These are phyloP conservation scores for Misopates orontium DNA, from an alignment of 257 asterid genomes.

Conservation along the genomic window DNA sequence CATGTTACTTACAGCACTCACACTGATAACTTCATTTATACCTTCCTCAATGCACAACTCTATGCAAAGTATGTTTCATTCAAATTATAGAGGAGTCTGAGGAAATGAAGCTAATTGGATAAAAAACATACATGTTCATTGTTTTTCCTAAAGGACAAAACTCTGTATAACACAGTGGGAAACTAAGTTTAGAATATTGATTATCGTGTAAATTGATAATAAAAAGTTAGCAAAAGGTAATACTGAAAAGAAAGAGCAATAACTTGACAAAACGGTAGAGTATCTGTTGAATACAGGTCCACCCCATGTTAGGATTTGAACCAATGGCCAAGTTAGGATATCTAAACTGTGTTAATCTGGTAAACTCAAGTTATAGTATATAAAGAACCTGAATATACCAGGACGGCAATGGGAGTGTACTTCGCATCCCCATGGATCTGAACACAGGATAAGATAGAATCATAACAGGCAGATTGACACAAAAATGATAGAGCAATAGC, in stretches of 20 bases:
- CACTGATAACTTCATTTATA: constrained; percentile 23
- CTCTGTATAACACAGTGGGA: constrained; percentile 4
- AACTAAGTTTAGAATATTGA: too few relatives aligned
- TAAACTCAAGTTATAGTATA: constrained; percentile 45
- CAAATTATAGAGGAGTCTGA: constrained; percentile 8
- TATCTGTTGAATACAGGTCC: background rate
- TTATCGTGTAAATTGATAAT: constrained; percentile 9
- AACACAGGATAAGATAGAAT: constrained; percentile 86
- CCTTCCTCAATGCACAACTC: constrained; percentile 17
- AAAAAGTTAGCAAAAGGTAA: constrained; percentile 3
- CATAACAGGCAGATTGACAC: constrained; percentile 95
- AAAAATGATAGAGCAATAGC: constrained; percentile 79
- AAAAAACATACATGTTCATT: too few relatives aligned
- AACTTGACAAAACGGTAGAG: constrained; percentile 7
- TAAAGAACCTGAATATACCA: constrained; percentile 91
- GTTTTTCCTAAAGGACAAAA: background rate
- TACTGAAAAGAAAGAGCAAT: constrained; percentile 11
- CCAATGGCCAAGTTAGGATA: background rate
- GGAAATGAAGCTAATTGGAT: constrained; percentile 8
- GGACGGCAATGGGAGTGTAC: constrained; percentile 93
- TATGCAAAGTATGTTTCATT: background rate
- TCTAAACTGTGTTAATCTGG: constrained; percentile 20
- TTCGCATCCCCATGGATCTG: constrained; percentile 91
- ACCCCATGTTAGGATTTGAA: background rate
- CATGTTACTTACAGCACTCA: constrained; percentile 17